phyloP scores from a whole-genome alignment of 371 early-diverging fungal species.

The Cokeromyces recurvatus region DNA sequence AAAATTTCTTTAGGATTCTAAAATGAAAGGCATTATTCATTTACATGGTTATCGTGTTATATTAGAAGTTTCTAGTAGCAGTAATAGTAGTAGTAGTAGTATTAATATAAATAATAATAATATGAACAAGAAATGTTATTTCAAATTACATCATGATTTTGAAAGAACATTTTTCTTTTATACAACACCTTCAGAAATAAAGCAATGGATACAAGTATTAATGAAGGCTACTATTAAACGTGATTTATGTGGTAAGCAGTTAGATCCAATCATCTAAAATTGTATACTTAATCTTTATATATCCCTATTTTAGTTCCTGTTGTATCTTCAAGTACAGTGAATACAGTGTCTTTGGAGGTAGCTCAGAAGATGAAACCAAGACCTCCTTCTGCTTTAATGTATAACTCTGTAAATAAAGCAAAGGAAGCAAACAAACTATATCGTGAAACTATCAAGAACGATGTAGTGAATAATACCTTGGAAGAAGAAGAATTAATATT shows the following conservation, averaged over 20 bases:
- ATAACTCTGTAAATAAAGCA: too few species aligned
- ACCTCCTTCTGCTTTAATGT: conserved; percentile 45
- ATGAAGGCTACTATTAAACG: conserved; percentile 68
- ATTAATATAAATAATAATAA: background rate
- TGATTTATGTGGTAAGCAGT: conserved; percentile 35
- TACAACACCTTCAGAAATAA: conserved; percentile 49
- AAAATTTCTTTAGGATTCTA: conserved; percentile 28
- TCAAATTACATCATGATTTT: conserved; percentile 57
- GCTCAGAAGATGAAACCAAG: conserved; percentile 57
- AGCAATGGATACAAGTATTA: conserved; percentile 58
- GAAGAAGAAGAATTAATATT: too few species aligned
- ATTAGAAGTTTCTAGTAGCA: conserved; percentile 52
- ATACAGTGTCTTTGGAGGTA: conserved; percentile 52
- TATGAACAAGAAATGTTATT: conserved; percentile 52
- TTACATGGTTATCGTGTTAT: conserved; percentile 49
- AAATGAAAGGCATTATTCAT: conserved; percentile 54
- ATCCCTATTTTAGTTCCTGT: conserved; percentile 59
- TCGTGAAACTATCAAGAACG: too few species aligned
- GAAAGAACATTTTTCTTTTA: conserved; percentile 61
- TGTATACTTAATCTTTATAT: background rate
- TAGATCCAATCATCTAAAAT: background rate
- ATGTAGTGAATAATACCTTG: too few species aligned
- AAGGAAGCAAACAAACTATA: too few species aligned
- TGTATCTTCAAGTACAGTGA: conserved; percentile 54
- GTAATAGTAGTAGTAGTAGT: conserved; percentile 21